phyloP scores from a whole-genome alignment of 129 eudicot species.

The Artemisia tridentata region DNA sequence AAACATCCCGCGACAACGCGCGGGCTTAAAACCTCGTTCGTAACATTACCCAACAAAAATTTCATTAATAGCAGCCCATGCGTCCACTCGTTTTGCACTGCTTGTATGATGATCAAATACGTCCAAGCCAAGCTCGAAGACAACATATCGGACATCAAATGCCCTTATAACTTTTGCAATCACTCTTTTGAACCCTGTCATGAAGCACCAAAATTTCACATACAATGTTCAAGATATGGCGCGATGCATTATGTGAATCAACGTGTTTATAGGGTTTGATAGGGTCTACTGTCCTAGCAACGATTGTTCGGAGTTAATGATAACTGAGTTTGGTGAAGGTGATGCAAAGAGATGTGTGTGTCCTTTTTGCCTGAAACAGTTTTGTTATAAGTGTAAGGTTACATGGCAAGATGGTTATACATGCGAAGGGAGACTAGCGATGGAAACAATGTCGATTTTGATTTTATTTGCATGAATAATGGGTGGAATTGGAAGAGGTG shows the following conservation, averaged over 20 bases:
- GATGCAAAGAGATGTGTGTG: slow-evolving; percentile 24
- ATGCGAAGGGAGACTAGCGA: slow-evolving; percentile 56
- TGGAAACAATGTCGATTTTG: slow-evolving; percentile 41
- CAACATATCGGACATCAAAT: slow-evolving; percentile 22
- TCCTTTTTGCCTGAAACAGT: slow-evolving; percentile 36
- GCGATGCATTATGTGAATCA: slow-evolving; percentile 41
- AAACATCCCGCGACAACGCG: too few species aligned
- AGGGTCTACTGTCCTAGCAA: slow-evolving; percentile 45
- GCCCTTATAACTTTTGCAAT: slow-evolving; percentile 37
- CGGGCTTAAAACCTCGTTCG: too few species aligned
- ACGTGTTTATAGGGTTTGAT: slow-evolving; percentile 24
- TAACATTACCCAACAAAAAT: too few species aligned
- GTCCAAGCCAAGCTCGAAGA: not conserved
- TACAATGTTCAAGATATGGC: slow-evolving; percentile 42
- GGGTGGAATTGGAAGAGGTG: slow-evolving; percentile 35
- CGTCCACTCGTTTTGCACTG: not conserved
- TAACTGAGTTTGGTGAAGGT: slow-evolving; percentile 45
- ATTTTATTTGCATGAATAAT: slow-evolving; percentile 34
- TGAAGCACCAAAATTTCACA: slow-evolving; percentile 18
- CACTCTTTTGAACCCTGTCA: slow-evolving; percentile 31
- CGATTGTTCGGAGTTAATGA: slow-evolving; percentile 33
- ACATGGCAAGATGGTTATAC: slow-evolving; percentile 46
- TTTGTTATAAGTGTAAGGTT: slow-evolving; percentile 40
- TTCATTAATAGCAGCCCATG: not conserved
- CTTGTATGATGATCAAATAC: not conserved